Evolutionary conservation across 208 protist genomes (phyloP), one percentile per base, ranked within the genome.

Genomic region (Naegleria fowleri): DNA sequence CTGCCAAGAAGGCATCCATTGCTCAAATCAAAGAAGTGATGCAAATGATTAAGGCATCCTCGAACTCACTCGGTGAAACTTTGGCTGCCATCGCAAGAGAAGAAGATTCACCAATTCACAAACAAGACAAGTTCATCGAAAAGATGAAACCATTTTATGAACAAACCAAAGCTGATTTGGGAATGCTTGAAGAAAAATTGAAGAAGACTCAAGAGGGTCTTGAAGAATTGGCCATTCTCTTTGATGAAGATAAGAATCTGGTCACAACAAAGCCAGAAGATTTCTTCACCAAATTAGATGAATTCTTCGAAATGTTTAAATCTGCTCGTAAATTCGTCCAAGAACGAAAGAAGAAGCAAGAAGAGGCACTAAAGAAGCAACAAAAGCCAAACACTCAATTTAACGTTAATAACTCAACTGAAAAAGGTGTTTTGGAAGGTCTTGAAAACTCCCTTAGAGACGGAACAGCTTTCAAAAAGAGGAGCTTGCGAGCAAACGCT

Each of bases 221-320:
- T 11, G 51, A 51, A 39, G 29, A 58, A 38, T 16, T 90, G 16
- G 88, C 52, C 25, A 39, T 25, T 9, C 38, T 90, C 9, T 90
- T 76, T 38, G 88, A 84, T 76, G 88, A 90, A 38, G 88, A 90
- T 2, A 84, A 84, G 16, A 52, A 11, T 13, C 19, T 25, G 0
- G 19, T 90, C 0, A 40, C n/a, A 0, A 25, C 51, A 0, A 88
- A 88, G n/a, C 88, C 88, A 90, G 88, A 90, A 58, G 76, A 90
- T 36, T 90, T 90, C 25, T 90, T 90, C 33, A 36, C 41, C 16
- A 59, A 51, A 29, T n/a, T 90, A 4, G 75, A 84, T 36, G 22
- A 59, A 33, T 90, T 90, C 52, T 40, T 90, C 36, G 41, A 52
- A 36, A 76, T 58, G 48, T 90, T 29, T 9, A 22, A 90, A 38